Evolutionary conservation across 257 asterid genomes (phyloP).

Genomic region (Echites panduratus): DNA sequence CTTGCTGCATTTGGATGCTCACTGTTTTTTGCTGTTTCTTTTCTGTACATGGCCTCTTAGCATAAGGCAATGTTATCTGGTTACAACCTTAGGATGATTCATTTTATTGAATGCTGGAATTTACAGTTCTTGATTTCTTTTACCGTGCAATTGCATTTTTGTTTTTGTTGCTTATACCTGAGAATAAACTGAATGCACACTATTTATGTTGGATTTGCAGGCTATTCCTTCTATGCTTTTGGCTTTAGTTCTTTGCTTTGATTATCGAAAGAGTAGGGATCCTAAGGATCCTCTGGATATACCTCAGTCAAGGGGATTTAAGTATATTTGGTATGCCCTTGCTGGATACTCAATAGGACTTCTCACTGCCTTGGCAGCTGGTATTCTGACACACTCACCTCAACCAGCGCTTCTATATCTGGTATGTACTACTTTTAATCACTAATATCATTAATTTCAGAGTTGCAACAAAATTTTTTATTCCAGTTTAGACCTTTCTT

Average conservation of each 20-base stretch:
- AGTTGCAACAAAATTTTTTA: not conserved
- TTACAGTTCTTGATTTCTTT: not conserved
- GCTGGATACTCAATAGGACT: slow-evolving; percentile 83
- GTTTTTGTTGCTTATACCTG: too few relatives aligned
- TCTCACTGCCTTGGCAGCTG: slow-evolving; percentile 81
- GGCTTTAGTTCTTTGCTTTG: slow-evolving; percentile 87
- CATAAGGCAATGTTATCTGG: not conserved
- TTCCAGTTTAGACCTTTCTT: too few relatives aligned
- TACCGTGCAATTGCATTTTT: too few relatives aligned
- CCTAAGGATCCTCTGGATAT: slow-evolving; percentile 29
- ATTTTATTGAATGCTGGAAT: not conserved
- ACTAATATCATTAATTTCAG: not conserved
- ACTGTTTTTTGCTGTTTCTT: not conserved
- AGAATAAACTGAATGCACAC: slow-evolving; percentile 7
- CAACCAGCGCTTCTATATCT: slow-evolving; percentile 92
- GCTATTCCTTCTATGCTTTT: slow-evolving; percentile 98
- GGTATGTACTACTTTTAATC: slow-evolving; percentile 33
- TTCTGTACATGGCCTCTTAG: not conserved
- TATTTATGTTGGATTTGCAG: slow-evolving; percentile 43
- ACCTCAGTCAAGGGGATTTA: slow-evolving; percentile 47
- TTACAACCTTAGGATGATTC: not conserved
- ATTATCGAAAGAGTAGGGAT: slow-evolving; percentile 60
- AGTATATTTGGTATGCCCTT: slow-evolving; percentile 74
- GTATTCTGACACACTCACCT: slow-evolving; percentile 82
- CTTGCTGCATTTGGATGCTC: not conserved